Percentiles rank a stretch among this genome's conserved stretches.
Conservation (phyloP, 2,329 filamentous ascomycete genomes). For the Aspergillus fructus region DNA sequence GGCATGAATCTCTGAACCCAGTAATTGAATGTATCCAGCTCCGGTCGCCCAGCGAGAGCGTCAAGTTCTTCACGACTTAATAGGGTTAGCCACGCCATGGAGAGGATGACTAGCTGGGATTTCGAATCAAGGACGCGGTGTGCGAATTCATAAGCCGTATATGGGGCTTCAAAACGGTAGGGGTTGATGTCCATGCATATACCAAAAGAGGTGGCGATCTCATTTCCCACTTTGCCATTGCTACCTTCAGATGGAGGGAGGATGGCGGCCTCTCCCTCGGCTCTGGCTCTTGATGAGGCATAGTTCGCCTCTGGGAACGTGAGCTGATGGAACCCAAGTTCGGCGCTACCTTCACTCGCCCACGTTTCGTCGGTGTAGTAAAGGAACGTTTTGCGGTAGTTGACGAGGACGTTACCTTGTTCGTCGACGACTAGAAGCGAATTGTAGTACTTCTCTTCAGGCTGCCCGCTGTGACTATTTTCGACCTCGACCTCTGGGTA, state of each 20-base stretch:
- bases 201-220: slow-evolving; percentile 45
- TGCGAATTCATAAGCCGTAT: slow-evolving; percentile 61
- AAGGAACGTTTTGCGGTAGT: slow-evolving; percentile 65
- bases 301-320: neutral
- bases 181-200: slow-evolving; percentile 62
- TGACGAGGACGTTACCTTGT: slow-evolving; percentile 53
- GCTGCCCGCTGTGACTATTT: neutral
- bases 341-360: slow-evolving; percentile 54
- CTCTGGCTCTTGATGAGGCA: neutral
- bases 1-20: slow-evolving; percentile 63
- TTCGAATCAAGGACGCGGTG: slow-evolving; percentile 50
- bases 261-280: neutral
- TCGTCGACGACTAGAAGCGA: slow-evolving; percentile 59
- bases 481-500: slow-evolving; percentile 55
- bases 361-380: slow-evolving; percentile 68
- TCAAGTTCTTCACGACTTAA: slow-evolving; percentile 50
- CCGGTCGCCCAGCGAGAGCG: slow-evolving; percentile 46
- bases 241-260: neutral
- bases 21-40: slow-evolving; percentile 62
- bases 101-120: slow-evolving; percentile 56
- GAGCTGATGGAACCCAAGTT: slow-evolving; percentile 32
- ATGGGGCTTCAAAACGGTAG: slow-evolving; percentile 60
- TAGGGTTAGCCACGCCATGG: slow-evolving; percentile 64
- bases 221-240: neutral
- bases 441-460: slow-evolving; percentile 52